Base-by-base conservation (phyloP, 345 rosid species). In the Euphorbia pulcherrima region DNA sequence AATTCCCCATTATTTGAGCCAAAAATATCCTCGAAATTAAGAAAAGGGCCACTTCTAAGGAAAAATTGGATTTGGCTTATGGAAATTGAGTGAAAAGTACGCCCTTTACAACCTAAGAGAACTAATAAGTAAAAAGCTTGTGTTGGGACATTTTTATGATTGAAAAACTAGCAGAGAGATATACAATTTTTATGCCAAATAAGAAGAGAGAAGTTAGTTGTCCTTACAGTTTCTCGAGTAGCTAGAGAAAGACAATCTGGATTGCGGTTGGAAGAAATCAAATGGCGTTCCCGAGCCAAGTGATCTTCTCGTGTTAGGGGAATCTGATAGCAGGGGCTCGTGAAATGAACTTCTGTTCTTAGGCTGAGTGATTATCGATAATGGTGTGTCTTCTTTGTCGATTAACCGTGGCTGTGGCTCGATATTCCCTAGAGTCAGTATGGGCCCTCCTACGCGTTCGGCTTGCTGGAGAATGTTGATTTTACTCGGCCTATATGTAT, bases 401-500 rank as follows among this genome's bases (percentile, higher is more conserved):
- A 84, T 51, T 4, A 82, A 29, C 70, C 95, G 83, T 12, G 85
- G 80, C 67, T 85, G 96, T 0, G 93, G 68, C 81, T 89, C 97
- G 0, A 94, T 90, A 66, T 76, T 92, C 39, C 99, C 97, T 21
- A 95, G 74, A 4, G 90, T 82, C 37, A 92, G 79, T 70, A 94
- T 94, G 1, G 99, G 99, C 33, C 99, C 99, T 12, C 99, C 99
- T 53, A 72, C 68, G 23, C 90, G 88, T 75, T 94, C 97, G 5
- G 90, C 97, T 79, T 95, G 97, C 74, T 92, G 97, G 60, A 95
- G 97, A 28, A 76, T 82, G 71, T 95, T 92, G 85, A 95, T 92
- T 71, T 95, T 92, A 72, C 97, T 95, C 0, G 99, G 90, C 77
- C 86, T 83, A 82, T 95, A 90, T 2, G 96, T 88, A 60, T 87